Conservation (phyloP, 768 basidiomycete species). For the Leucosporidium yakuticum region DNA sequence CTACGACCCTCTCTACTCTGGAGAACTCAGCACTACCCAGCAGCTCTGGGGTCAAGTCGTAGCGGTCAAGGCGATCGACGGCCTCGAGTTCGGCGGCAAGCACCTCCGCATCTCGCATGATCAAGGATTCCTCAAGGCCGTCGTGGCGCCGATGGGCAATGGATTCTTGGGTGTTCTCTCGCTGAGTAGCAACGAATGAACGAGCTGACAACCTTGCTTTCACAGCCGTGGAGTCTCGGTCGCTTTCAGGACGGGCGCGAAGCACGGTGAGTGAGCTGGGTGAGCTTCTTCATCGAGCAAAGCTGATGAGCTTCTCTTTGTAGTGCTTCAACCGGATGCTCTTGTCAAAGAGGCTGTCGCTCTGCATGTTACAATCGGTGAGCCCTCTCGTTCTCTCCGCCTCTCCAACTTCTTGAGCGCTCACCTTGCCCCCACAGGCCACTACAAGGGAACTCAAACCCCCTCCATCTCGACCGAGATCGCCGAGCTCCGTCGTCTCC, state of each 20-base stretch:
- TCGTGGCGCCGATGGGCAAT: conserved; percentile 12
- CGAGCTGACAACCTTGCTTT: not conserved
- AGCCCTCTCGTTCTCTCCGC: not conserved
- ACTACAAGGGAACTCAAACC: conserved; percentile 45
- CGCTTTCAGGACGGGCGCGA: conserved; percentile 19
- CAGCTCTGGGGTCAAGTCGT: not conserved
- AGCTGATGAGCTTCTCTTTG: not conserved
- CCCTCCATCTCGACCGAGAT: conserved; percentile 76
- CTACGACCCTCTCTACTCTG: conserved; percentile 11
- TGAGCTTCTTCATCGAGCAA: not conserved
- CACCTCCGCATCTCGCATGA: conserved; percentile 17
- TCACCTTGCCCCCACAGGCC: conserved; percentile 36
- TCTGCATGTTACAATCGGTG: conserved; percentile 57
- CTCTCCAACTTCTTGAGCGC: too few relatives aligned
- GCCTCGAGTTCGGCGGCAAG: conserved; percentile 21
- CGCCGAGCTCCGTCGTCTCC: conserved; percentile 60
- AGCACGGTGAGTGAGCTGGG: not conserved
- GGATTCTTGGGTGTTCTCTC: conserved; percentile 15
- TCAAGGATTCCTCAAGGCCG: conserved; percentile 18
- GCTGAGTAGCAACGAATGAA: not conserved
- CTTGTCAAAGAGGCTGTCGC: conserved; percentile 59
- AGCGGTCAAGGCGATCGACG: conserved; percentile 16
- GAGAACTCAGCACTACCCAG: conserved; percentile 4
- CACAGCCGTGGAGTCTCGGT: conserved; percentile 5
- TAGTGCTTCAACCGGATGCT: conserved; percentile 55